Conservation (phyloP, 495 filamentous ascomycete genomes). For the Thermochaetoides thermophila region DNA sequence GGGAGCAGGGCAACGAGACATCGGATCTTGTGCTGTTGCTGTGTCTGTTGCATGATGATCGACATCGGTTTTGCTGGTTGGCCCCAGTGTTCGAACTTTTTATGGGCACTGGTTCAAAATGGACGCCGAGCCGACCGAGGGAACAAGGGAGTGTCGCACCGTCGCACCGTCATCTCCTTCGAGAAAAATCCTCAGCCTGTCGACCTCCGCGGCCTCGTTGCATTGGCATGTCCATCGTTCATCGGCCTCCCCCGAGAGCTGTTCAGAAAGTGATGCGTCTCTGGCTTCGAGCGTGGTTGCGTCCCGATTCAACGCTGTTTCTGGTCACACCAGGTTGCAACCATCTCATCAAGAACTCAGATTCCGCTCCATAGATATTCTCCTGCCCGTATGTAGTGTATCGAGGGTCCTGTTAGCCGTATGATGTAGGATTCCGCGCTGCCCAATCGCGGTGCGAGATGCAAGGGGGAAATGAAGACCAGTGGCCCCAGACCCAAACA, state of each 20-base stretch:
- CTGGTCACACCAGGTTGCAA: too few relatives aligned
- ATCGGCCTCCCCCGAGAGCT: too few relatives aligned
- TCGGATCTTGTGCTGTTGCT: too few relatives aligned
- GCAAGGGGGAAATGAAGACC: constrained; percentile 3
- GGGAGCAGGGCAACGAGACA: too few relatives aligned
- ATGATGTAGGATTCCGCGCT: too few relatives aligned
- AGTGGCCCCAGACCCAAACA: neutral
- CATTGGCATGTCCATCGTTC: too few relatives aligned
- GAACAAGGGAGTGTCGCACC: constrained; percentile 1
- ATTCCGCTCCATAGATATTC: too few relatives aligned
- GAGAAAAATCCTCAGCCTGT: constrained; percentile 2
- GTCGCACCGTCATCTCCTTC: constrained; percentile 6
- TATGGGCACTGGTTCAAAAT: neutral
- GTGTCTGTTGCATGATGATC: constrained; percentile 1
- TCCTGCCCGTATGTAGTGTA: too few relatives aligned
- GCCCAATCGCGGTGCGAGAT: too few relatives aligned
- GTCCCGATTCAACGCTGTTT: constrained; percentile 1
- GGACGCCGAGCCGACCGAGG: constrained; percentile 5
- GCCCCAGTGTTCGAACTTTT: neutral
- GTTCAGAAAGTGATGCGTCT: too few relatives aligned
- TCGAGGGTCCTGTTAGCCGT: too few relatives aligned
- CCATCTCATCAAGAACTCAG: too few relatives aligned
- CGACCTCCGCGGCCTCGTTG: constrained; percentile 1
- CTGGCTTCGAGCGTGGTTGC: constrained; percentile 5
- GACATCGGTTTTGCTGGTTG: neutral